Base-by-base conservation (phyloP, 139 green algal species). In the Pleodorina starrii region DNA sequence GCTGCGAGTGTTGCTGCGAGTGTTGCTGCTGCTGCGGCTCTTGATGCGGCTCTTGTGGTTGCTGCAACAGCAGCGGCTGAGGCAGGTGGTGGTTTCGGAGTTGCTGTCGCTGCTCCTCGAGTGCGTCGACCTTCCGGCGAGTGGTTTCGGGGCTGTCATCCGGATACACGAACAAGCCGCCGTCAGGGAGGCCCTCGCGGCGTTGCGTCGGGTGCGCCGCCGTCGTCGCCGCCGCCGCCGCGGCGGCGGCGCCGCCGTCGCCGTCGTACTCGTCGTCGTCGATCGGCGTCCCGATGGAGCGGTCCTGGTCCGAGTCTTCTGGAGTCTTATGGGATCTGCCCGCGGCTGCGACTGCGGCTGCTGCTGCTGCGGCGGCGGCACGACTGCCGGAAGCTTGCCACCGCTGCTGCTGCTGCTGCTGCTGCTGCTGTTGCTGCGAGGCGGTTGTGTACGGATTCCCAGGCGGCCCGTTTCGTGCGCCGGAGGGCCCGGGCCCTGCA, bases 81-180 rank as follows among this genome's bases (percentile, higher is more conserved):
- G 27, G 74, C 46, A 42, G 36, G 10, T 11, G 27, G 2, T 21
- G n/a, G 48, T 57, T 57, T 32, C 69, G 19, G 36, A 23, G 10
- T 36, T 54, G 38, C 40, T 36, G 10, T 36, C 42, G 54, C 42
- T 86, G 79, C 17, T 25, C 32, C 12, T 42, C 23, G 16, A 77
- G n/a, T 7, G 81, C 81, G 12, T 48, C 60, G 16, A 87, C 21
- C 44, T 78, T 87, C 14, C 60, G 81, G 17, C n/a, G 42, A 21
- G 51, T 68, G 6, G 60, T 87, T 46, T 63, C 81, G 23, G 81
- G 81, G 81, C 38, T 76, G 60, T 87, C 81, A 21, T 87, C 81
- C 0, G 81, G 81, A 42, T 87, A 87, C 0, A 48, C 60, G 43
- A 87, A 87, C 23, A 75, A 25, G 54, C 54, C 54, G 54, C 54